These are phyloP conservation scores for Boletus edulis DNA, from an alignment of 768 basidiomycete species.

Conservation along the genomic window DNA sequence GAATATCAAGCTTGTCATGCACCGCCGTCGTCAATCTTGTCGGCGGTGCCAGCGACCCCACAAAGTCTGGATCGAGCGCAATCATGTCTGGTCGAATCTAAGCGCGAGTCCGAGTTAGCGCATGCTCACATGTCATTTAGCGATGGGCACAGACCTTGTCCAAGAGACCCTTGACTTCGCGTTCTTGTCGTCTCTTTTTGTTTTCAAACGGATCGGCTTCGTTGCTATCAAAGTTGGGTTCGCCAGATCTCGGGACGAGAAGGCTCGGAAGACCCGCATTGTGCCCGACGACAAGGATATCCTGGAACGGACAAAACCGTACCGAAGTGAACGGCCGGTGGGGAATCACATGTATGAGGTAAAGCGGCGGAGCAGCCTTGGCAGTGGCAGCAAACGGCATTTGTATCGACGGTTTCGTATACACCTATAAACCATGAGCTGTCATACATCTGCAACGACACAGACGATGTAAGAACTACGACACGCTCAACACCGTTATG, in stretches of 20 bases:
- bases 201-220: slow-evolving; percentile 97
- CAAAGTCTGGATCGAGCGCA: slow-evolving; percentile 71
- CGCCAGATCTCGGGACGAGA: slow-evolving; percentile 89
- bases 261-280: slow-evolving; percentile 76
- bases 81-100: slow-evolving; percentile 94
- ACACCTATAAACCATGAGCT: slow-evolving; percentile 49
- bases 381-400: slow-evolving; percentile 44
- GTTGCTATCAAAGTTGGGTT: slow-evolving; percentile 89
- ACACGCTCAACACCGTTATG: too few relatives aligned
- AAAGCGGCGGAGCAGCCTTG: slow-evolving; percentile 68
- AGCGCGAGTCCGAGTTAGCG: background rate
- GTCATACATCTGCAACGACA: background rate
- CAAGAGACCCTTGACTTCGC: slow-evolving; percentile 85
- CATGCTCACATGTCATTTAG: background rate
- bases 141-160: slow-evolving; percentile 62
- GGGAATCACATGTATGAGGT: slow-evolving; percentile 85
- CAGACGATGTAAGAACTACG: too few relatives aligned
- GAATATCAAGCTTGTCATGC: slow-evolving; percentile 44
- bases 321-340: slow-evolving; percentile 71
- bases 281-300: slow-evolving; percentile 80
- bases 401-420: slow-evolving; percentile 65
- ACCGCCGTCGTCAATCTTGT: slow-evolving; percentile 55
- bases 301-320: slow-evolving; percentile 88
- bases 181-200: slow-evolving; percentile 74
- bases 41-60: slow-evolving; percentile 65